Percentiles rank a stretch among this genome's conserved stretches.
These are phyloP conservation scores for Lumnitzera littorea DNA, from an alignment of 345 rosid genomes.

Conservation along the genomic window DNA sequence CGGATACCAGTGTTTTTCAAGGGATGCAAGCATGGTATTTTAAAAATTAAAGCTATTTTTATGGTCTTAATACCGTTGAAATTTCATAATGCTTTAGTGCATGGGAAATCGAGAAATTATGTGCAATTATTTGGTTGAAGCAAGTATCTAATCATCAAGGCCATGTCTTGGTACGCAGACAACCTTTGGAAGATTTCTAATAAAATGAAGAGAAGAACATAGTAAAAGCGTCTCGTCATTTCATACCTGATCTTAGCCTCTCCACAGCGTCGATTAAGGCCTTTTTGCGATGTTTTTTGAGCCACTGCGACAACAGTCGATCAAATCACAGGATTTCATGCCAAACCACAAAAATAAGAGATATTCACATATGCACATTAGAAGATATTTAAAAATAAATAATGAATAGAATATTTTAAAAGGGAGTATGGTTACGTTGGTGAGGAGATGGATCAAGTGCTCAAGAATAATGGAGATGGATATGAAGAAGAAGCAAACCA, in stretches of 20 bases:
- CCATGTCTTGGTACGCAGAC: neutral
- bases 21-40: no score
- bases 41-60: no score
- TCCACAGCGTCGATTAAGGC: conserved; percentile 54
- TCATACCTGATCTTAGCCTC: conserved; percentile 54
- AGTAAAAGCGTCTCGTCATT: no score
- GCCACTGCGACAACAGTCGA: conserved; percentile 37
- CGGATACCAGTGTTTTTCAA: no score
- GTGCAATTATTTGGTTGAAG: no score
- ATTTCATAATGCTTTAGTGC: no score
- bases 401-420: neutral
- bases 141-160: no score
- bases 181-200: neutral
- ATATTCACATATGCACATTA: neutral
- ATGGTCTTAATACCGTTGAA: no score
- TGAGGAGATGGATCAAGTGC: conserved; percentile 42
- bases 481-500: conserved; percentile 54
- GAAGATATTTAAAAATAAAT: neutral
- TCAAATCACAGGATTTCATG: neutral
- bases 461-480: conserved; percentile 43
- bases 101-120: no score
- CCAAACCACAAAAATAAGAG: neutral
- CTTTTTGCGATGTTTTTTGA: conserved; percentile 39
- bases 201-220: neutral
- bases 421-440: conserved; percentile 22